Evolutionary conservation across 1,284 basidiomycete genomes (phyloP).

Genomic region (Ustilago crameri): DNA sequence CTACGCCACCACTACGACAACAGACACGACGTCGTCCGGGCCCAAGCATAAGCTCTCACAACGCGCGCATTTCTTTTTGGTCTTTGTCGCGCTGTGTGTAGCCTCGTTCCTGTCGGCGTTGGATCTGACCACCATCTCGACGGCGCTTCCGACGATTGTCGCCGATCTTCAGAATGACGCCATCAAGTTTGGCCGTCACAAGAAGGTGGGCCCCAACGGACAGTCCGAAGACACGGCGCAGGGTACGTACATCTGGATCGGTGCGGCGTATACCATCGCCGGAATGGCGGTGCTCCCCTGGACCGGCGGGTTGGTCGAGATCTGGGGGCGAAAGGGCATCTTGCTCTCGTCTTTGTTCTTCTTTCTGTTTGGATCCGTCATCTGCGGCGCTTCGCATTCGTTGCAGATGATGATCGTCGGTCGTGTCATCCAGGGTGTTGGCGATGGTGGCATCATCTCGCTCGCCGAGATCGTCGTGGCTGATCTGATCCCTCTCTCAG

Average conservation of each 20-base stretch:
- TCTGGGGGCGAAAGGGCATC: conserved; percentile 45
- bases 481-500: conserved; percentile 40
- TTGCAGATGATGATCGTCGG: conserved; percentile 45
- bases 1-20: background rate
- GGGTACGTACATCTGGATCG: conserved; percentile 50
- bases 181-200: conserved; percentile 9
- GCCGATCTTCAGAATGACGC: conserved; percentile 38
- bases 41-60: conserved; percentile 4
- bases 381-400: conserved; percentile 28
- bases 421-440: conserved; percentile 33
- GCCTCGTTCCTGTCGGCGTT: conserved; percentile 40
- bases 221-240: no score
- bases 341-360: conserved; percentile 30
- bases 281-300: conserved; percentile 41
- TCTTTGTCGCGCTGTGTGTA: conserved; percentile 36
- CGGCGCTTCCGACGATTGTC: conserved; percentile 44
- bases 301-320: conserved; percentile 36
- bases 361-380: conserved; percentile 28
- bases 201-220: no score
- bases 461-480: conserved; percentile 47
- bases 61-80: conserved; percentile 30
- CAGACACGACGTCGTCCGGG: background rate
- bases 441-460: conserved; percentile 50
- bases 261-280: conserved; percentile 40
- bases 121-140: conserved; percentile 44